Percentiles rank a stretch among this genome's conserved stretches.
These are phyloP conservation scores for Trichoderma lentiforme DNA, from an alignment of 2,329 filamentous ascomycete genomes.

Conservation along the genomic window DNA sequence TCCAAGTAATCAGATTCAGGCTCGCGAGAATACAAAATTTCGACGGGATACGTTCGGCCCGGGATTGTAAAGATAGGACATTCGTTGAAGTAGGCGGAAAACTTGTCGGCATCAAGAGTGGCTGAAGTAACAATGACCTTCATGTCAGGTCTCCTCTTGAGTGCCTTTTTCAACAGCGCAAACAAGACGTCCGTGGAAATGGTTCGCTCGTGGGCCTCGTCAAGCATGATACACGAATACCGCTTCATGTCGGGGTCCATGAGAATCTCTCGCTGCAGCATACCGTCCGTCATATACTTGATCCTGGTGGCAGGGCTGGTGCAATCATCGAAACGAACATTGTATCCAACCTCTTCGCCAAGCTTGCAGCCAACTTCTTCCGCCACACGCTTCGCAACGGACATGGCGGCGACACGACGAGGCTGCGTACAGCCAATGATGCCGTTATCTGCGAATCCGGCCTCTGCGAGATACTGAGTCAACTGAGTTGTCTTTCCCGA, in stretches of 20 bases:
- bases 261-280: slow-evolving; percentile 92
- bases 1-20: slow-evolving; percentile 96
- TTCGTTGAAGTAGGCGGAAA: slow-evolving; percentile 91
- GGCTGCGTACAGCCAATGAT: slow-evolving; percentile 97
- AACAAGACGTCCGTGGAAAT: slow-evolving; percentile 96
- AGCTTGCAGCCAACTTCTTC: slow-evolving; percentile 92
- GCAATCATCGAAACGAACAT: slow-evolving; percentile 94
- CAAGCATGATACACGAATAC: slow-evolving; percentile 96
- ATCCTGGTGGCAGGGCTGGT: slow-evolving; percentile 85
- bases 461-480: slow-evolving; percentile 92
- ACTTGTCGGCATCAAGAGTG: slow-evolving; percentile 95
- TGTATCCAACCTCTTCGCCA: slow-evolving; percentile 93
- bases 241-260: slow-evolving; percentile 83
- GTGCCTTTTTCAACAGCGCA: slow-evolving; percentile 86
- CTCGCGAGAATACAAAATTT: slow-evolving; percentile 91
- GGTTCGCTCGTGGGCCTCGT: slow-evolving; percentile 96
- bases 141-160: slow-evolving; percentile 80
- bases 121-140: slow-evolving; percentile 97
- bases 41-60: slow-evolving; percentile 90
- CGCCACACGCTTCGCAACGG: slow-evolving; percentile 91
- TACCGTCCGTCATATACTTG: slow-evolving; percentile 99
- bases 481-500: slow-evolving; percentile 97
- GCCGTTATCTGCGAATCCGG: slow-evolving; percentile 79
- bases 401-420: slow-evolving; percentile 95
- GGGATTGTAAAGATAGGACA: slow-evolving; percentile 97